These are phyloP conservation scores for Caryopteris hybrid DNA, from an alignment of 305 asterid genomes.

Conservation along the genomic window DNA sequence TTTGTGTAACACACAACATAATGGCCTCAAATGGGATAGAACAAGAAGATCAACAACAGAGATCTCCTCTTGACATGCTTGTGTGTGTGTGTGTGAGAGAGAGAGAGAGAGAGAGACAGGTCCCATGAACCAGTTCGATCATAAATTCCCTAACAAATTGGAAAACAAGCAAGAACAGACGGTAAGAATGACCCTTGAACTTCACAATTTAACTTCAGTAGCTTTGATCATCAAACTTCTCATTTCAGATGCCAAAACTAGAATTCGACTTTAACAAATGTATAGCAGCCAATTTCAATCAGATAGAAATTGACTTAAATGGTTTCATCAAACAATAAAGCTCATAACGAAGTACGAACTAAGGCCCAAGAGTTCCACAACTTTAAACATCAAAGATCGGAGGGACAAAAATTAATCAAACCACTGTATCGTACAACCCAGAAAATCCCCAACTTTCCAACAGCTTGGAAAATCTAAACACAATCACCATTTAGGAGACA, in stretches of 20 bases:
- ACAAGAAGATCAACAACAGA: too few relatives aligned
- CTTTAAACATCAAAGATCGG: not conserved
- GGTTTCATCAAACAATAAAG: slow-evolving; percentile 6
- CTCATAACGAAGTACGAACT: not conserved
- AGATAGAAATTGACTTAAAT: not conserved
- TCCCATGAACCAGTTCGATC: not conserved
- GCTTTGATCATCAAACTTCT: not conserved
- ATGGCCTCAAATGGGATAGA: not conserved
- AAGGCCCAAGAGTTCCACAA: not conserved
- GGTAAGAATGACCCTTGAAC: not conserved
- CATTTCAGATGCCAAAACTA: not conserved
- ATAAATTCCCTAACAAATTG: not conserved
- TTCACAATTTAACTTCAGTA: not conserved
- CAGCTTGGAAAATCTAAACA: not conserved
- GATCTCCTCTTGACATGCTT: too few relatives aligned
- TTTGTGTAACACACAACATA: not conserved
- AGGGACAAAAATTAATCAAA: not conserved
- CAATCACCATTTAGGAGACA: not conserved
- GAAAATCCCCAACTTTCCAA: slow-evolving; percentile 16
- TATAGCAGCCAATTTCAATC: not conserved
- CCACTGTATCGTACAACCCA: not conserved
- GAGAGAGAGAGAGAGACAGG: too few relatives aligned
- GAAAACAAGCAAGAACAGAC: not conserved
- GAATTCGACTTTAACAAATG: not conserved
- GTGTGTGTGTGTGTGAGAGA: too few relatives aligned